Conservation (phyloP, 2,329 filamentous ascomycete genomes). For the Sarocladium strictum region DNA sequence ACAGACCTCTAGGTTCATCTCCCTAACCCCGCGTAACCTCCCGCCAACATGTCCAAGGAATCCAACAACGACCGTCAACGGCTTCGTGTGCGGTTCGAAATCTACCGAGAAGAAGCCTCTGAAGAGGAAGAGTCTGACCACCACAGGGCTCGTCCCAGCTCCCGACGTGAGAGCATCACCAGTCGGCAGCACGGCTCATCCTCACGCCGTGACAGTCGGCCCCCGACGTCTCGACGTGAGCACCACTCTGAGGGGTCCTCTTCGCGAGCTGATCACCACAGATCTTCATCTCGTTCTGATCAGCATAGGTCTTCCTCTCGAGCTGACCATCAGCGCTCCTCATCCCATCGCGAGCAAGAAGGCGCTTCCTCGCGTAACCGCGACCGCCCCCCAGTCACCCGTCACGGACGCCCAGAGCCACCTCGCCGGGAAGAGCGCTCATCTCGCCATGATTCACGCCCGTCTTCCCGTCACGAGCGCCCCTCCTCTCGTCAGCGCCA, state of each 20-base stretch:
- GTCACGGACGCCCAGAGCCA: neutral
- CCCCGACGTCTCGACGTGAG: no score
- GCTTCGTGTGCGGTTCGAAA: neutral
- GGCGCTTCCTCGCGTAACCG: neutral
- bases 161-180: no score
- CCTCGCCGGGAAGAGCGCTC: neutral
- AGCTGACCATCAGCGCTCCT: neutral
- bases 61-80: neutral
- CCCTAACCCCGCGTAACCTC: no score
- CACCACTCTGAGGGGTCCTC: neutral
- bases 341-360: neutral
- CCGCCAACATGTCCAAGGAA: no score
- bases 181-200: no score
- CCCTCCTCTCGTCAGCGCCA: no score
- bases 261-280: neutral
- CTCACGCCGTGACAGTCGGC: no score
- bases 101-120: no score
- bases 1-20: no score
- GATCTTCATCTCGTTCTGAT: neutral
- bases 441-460: neutral
- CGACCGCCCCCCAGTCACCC: neutral
- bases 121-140: neutral
- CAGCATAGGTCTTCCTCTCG: neutral
- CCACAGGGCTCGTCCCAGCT: no score
- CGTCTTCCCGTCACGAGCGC: neutral